Evolutionary conservation across 495 filamentous ascomycete genomes (phyloP), one percentile per base, ranked within the genome.

Genomic region (Penicillium pancosmium): DNA sequence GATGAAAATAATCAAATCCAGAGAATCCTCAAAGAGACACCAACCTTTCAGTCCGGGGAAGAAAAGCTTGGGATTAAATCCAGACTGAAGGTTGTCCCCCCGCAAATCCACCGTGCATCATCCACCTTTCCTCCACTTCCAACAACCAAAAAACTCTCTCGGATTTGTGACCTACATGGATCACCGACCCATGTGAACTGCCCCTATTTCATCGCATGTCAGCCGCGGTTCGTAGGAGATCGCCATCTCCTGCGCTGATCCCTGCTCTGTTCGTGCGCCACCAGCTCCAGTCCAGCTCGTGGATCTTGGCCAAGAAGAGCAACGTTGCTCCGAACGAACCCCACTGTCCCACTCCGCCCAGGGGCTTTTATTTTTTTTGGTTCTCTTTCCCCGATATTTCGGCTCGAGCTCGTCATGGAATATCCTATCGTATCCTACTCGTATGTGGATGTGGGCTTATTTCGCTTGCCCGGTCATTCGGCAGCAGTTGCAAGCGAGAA

Each of bases 151-250:
- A 13, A 33, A 36, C 27, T 13, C 11, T 25, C 51, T 19, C 25
- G 13, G 25, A 46, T 3, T 43, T 36, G 21, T 19, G 40, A 18
- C 36, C 21, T 8, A 16, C 36, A 25, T 16, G 3, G 16, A 40
- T 21, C 52, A 25, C 19, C 52, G 33, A 38, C 52, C 16, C 60
- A 50, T 62, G 43, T 54, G 46, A 53, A 50, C 27, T 8, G 34
- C 60, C 54, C 53, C 59, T 60, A 36, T 60, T 57, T 47, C 23
- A 21, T 49, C 46, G 16, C 53, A 46, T 41, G 13, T 31, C 41
- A 62, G 64, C 67, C 67, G 64, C 67, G 67, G 64, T 63, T 63
- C 58, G 44, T 43, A 63, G 61, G 7, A 59, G 67, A 69, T 69
- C 67, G 55, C 67, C 65, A 69, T 68, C 56, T 68, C 46, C 50